Conservation (phyloP, 139 green algal genomes). For the Micractinium conductrix region DNA sequence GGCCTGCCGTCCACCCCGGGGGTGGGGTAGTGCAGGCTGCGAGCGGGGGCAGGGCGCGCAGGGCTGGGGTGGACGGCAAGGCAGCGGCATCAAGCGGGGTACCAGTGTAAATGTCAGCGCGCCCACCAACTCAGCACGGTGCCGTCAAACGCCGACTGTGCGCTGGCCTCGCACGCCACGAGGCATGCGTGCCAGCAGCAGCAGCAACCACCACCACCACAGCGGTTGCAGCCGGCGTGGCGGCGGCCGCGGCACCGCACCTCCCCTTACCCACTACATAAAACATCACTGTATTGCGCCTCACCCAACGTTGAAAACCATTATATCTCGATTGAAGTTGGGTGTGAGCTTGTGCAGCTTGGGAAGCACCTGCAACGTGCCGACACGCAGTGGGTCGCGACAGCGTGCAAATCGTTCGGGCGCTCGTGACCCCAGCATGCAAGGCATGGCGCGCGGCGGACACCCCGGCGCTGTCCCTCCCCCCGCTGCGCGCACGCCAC, state of each 20-base stretch:
- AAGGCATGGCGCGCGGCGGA: background rate
- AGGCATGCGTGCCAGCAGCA: no score
- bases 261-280: background rate
- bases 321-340: background rate
- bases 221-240: background rate
- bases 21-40: constrained; percentile 26
- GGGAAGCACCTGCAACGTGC: constrained; percentile 15
- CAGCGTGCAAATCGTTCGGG: no score
- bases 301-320: constrained; percentile 27
- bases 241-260: no score
- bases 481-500: no score
- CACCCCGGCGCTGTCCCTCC: background rate
- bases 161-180: background rate
- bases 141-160: background rate
- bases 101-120: no score
- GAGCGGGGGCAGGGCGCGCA: background rate
- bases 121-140: background rate
- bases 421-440: background rate
- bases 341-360: background rate
- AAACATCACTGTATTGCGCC: background rate
- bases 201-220: background rate
- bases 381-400: background rate
- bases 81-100: background rate
- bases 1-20: background rate
- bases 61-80: background rate